phyloP scores from a whole-genome alignment of 1,284 basidiomycete species.

The Cryptococcus sp. region DNA sequence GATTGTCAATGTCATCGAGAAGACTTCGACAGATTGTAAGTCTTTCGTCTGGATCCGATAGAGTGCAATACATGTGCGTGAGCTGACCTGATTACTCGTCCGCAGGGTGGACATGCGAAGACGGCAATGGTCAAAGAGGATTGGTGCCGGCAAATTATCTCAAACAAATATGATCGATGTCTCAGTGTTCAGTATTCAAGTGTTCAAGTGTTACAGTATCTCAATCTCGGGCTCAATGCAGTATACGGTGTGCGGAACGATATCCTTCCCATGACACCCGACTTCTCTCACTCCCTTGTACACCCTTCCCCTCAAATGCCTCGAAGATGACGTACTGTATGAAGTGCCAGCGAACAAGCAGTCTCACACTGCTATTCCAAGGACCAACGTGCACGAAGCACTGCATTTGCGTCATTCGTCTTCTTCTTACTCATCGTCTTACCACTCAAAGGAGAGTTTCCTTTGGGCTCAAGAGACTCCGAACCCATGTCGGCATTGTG shows the following conservation, averaged over 20 bases:
- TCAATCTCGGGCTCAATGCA: background rate
- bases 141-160: slow-evolving; percentile 49
- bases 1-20: slow-evolving; percentile 46
- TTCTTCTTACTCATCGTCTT: too few relatives aligned
- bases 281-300: background rate
- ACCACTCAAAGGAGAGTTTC: too few relatives aligned
- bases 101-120: slow-evolving; percentile 52
- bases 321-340: too few relatives aligned
- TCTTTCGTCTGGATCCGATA: background rate
- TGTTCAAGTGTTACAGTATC: background rate
- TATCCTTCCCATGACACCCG: background rate
- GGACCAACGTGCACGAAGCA: too few relatives aligned
- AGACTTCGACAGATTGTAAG: slow-evolving; percentile 49
- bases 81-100: background rate
- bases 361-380: too few relatives aligned
- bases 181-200: background rate
- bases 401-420: too few relatives aligned
- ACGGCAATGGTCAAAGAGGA: slow-evolving; percentile 41
- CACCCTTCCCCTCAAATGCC: too few relatives aligned
- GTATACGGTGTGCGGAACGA: too few relatives aligned
- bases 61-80: too few relatives aligned
- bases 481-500: too few relatives aligned
- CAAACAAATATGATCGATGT: slow-evolving; percentile 30
- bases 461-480: too few relatives aligned
- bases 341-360: too few relatives aligned